Evolutionary conservation across 306 rosid genomes (phyloP), one percentile per base, ranked within the genome.

Genomic region (Oxytropis ochrocephala): DNA sequence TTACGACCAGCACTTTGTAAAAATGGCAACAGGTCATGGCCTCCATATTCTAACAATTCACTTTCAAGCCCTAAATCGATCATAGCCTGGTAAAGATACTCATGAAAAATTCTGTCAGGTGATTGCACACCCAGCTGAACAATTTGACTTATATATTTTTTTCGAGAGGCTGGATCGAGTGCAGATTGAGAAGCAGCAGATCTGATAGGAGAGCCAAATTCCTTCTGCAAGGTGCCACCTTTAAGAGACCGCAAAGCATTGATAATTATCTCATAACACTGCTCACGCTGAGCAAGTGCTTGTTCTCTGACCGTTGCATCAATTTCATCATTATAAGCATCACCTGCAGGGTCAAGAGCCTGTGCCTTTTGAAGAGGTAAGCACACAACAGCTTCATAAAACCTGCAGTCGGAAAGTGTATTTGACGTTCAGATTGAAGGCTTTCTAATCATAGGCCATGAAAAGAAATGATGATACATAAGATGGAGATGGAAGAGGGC

Each of bases 351-450:
- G 67, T 94, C 99, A 64, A 91, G 86, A 80, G 96, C 89, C 78
- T 91, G 97, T 68, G 97, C 97, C 87, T 94, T 94, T 80, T 94
- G 99, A 70, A 94, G 87, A 78, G 99, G 95, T 70, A 94, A 83
- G 67, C 83, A 89, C 73, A 94, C 97, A 47, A 94, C 99, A 13
- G 97, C 97, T 83, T 94, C 99, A 80, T 94, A 94, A 84, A 88
- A 94, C 82, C 99, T 91, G 91, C 81, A 89, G 72, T 18, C 2
- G 29, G 58, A 38, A 53, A 65, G 61, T 46, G 53, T 35, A 38
- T 30, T 41, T 75, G 53, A 68, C 55, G 60, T 67, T 70, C 52
- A 77, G 64, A 79, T 47, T 56, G 56, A 75, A 67, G 70, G 48
- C 61, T 63, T 61, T 36, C 55, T 29, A 59, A 70, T 54, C 44